Evolutionary conservation across 768 basidiomycete species (phyloP).

Genomic region (Kwoniella botswanensis): DNA sequence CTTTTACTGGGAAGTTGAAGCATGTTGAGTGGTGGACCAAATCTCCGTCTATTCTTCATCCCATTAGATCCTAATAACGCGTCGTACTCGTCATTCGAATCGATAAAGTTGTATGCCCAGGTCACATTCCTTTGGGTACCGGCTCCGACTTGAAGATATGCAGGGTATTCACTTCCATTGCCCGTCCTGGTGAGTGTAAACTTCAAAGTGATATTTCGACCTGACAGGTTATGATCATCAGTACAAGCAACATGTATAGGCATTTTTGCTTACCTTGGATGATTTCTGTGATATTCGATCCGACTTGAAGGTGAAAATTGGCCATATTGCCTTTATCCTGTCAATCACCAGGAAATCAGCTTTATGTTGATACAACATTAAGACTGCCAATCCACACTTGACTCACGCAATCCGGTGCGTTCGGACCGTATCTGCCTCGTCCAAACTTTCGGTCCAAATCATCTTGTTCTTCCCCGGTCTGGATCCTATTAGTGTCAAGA

Average conservation of each 20-base stretch:
- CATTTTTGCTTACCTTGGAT: slow-evolving; percentile 8
- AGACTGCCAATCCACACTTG: background rate
- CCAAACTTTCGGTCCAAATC: background rate
- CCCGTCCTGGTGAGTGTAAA: slow-evolving; percentile 26
- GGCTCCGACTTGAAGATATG: slow-evolving; percentile 17
- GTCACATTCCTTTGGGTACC: slow-evolving; percentile 4
- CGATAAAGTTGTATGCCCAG: slow-evolving; percentile 24
- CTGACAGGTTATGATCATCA: slow-evolving; percentile 8
- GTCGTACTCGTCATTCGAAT: slow-evolving; percentile 8
- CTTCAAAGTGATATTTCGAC: slow-evolving; percentile 30
- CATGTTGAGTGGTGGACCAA: background rate
- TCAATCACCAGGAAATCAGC: slow-evolving; percentile 2
- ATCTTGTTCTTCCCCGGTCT: background rate
- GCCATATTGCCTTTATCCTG: slow-evolving; percentile 22
- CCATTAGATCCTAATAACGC: background rate
- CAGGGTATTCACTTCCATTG: slow-evolving; percentile 36
- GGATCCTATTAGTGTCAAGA: background rate
- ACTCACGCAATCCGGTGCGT: slow-evolving; percentile 29
- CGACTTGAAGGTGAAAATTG: slow-evolving; percentile 26
- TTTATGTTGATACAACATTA: background rate
- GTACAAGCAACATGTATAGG: background rate
- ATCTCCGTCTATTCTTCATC: background rate
- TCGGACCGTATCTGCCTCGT: background rate
- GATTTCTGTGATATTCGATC: background rate
- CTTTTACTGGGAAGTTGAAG: slow-evolving; percentile 3